Evolutionary conservation across 768 basidiomycete species (phyloP), one percentile per base, ranked within the genome.

Genomic region (Tricholoma furcatifolium): DNA sequence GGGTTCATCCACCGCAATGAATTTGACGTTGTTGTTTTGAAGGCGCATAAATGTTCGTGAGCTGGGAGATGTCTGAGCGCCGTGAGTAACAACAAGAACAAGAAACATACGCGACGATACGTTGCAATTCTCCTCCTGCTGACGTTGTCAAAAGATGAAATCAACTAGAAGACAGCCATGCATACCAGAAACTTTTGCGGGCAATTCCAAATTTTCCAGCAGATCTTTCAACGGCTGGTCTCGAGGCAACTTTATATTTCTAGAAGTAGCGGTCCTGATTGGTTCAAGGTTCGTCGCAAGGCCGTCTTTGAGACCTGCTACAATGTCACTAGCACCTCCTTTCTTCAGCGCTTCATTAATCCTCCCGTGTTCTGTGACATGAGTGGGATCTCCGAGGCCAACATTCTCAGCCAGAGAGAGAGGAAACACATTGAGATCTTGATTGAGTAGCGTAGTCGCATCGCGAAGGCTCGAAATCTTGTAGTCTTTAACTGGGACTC

Each of bases 381-480:
- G 35, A 55, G 40, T 61, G 50, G 0, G n/a, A n/a, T n/a, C n/a
- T n/a, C 71, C 66, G 8, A 73, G 55, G 18, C 67, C 65, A 21
- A 78, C 71, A 52, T 77, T 78, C 42, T 75, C 75, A 11, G 61
- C 55, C 4, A 82, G 61, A 0, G 74, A 71, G 2, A 81, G 58
- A 0, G 81, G 82, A 53, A 74, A 83, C 4, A 82, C 60, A 8
- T 62, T 54, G 21, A 74, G 76, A 4, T 77, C 74, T 49, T 83
- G 82, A 0, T 75, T 73, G 7, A 83, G 70, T 21, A 77, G 69
- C 1, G 76, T 70, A 17, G 76, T 78, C 0, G 78, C 68, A 0
- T 64, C 59, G 14, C 76, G 77, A 6, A 84, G 63, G 21, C 74
- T 70, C 2, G 63, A 55, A 0, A 70, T 50, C 12, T 69, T 65